Evolutionary conservation across 2,329 filamentous ascomycete species (phyloP), one percentile per base, ranked within the genome.

Genomic region (Myriosclerotinia scirpicola): DNA sequence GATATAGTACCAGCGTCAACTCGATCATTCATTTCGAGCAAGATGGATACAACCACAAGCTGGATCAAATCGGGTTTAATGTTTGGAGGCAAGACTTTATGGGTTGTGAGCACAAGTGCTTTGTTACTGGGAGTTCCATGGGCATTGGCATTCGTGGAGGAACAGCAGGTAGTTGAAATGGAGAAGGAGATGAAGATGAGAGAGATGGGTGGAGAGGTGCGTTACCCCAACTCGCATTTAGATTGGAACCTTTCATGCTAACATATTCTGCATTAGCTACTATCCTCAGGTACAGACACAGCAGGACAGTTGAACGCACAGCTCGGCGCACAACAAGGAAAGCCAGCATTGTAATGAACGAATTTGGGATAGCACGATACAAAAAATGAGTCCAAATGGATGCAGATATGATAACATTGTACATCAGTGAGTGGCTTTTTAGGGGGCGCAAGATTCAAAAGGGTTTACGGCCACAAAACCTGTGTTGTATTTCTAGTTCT

Each of bases 121-220:
- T 85, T 99, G 76, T 83, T 99, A 77, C 81, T 98, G 71, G 93
- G 93, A 74, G 92, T 98, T 62, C 95, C 95, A 66, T 98, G 93
- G 84, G 93, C 93, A 67, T 83, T 99, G 73, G 94, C 93, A 67
- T 94, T 93, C 78, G 89, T 90, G 71, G 95, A 99, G 84, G 95
- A 99, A 83, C 93, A 97, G 84, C 92, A 97, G 83, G 88, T 96
- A 78, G 84, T 94, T 71, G 94, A 97, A 83, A 96, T 97, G 92
- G 95, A 99, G 87, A 88, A 93, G 80, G 94, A 97, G 83, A 93
- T 93, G 86, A 89, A 90, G 79, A 95, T 97, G 92, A 90, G 95
- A 79, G 92, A 97, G 85, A 87, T 90, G 76, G 92, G 92, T 70
- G 89, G 90, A 77, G 92, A 97, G 83, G 87, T 89, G 72, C 59